A percentile compares a stretch with the other conserved stretches of the same genome.
phyloP scores from a whole-genome alignment of 1,284 basidiomycete species.

The Cystobasidium sp. region DNA sequence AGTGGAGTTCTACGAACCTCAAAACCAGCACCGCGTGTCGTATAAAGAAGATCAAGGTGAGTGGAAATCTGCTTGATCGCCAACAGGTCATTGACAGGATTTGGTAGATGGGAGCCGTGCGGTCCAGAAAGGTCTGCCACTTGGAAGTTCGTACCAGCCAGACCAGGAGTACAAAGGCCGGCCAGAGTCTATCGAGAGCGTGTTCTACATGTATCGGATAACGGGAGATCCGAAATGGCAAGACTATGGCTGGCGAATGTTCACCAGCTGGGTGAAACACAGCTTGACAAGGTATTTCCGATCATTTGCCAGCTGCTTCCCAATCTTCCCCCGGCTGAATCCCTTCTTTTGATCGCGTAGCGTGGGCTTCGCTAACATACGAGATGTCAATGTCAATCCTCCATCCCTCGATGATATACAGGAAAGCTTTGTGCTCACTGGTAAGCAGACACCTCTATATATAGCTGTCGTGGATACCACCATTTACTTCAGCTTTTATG shows the following conservation, averaged over 20 bases:
- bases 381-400: conserved; percentile 58
- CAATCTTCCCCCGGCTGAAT: background rate
- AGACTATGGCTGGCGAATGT: conserved; percentile 66
- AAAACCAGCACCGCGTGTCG: conserved; percentile 46
- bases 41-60: conserved; percentile 49
- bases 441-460: conserved; percentile 54
- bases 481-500: background rate
- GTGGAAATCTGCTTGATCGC: too few relatives aligned
- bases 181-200: conserved; percentile 65
- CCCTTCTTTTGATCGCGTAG: conserved; percentile 51
- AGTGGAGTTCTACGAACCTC: conserved; percentile 55
- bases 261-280: conserved; percentile 62
- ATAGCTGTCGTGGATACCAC: background rate
- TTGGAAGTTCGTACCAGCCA: conserved; percentile 52
- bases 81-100: too few relatives aligned
- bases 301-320: background rate
- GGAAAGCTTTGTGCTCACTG: conserved; percentile 64
- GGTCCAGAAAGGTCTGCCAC: conserved; percentile 54
- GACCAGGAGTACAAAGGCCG: conserved; percentile 58
- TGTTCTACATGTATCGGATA: conserved; percentile 63
- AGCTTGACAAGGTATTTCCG: conserved; percentile 51
- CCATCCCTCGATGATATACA: conserved; percentile 56
- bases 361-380: conserved; percentile 58
- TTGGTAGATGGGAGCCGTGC: conserved; percentile 2
- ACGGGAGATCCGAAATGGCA: conserved; percentile 65